These are phyloP conservation scores for Leptodermis oblonga DNA, from an alignment of 257 asterid genomes.

Conservation along the genomic window DNA sequence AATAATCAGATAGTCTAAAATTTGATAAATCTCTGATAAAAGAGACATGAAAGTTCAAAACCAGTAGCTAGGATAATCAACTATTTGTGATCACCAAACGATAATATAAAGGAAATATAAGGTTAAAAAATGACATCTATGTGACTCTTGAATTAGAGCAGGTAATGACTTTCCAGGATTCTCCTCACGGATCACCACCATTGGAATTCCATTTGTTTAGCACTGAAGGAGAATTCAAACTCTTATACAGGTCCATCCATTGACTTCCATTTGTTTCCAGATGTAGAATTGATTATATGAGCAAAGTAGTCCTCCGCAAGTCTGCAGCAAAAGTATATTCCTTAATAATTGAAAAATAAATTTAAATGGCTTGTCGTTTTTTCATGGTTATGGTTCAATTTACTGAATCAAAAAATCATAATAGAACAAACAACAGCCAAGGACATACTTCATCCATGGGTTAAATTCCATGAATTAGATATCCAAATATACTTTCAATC, in stretches of 20 bases:
- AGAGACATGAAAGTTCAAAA: neutral
- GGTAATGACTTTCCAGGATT: conserved; percentile 74
- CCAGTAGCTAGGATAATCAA: neutral
- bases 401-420: too few species aligned
- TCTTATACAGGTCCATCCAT: conserved; percentile 42
- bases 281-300: too few species aligned
- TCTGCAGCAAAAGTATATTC: too few species aligned
- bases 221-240: conserved; percentile 66
- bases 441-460: too few species aligned
- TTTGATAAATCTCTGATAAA: conserved; percentile 56
- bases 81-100: neutral
- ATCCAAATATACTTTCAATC: too few species aligned
- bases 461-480: too few species aligned
- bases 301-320: too few species aligned
- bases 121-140: conserved; percentile 61
- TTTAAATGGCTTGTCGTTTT: too few species aligned
- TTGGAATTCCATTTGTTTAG: conserved; percentile 67
- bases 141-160: conserved; percentile 83
- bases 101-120: neutral
- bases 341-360: too few species aligned
- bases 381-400: too few species aligned
- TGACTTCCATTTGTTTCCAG: too few species aligned
- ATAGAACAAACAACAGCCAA: too few species aligned
- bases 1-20: conserved; percentile 59
- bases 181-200: conserved; percentile 85